Base-by-base conservation (phyloP, 2,329 filamentous ascomycete genomes). In the Exutisphaerella laricina region DNA sequence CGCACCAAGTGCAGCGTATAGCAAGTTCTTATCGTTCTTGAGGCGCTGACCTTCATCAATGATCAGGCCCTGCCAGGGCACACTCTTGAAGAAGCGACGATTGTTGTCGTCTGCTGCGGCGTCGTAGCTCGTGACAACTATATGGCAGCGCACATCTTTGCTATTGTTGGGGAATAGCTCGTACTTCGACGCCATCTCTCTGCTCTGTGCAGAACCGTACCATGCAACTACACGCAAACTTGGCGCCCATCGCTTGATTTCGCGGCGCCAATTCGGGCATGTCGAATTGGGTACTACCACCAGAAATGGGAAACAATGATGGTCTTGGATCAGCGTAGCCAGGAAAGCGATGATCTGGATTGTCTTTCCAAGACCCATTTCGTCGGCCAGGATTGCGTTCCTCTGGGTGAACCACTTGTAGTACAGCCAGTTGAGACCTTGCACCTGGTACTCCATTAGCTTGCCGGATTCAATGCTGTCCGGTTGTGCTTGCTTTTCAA, bases 341-440 rank as follows among this genome's bases (percentile, higher is more conserved):
- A 97, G 75, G 49, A 95, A 78, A 2, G 82, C 79, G 47, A 97
- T 85, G 39, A 96, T 81, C 62, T 98, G 92, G 22, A 98, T 87
- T 0, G 92, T 98, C 70, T 98, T 98, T 22, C 92, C 92, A 2
- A 98, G 77, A 29, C 92, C 92, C 92, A 98, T 98, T 61, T 98
- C 92, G 60, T 98, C 92, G 0, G 92, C 92, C 5, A 97, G 76
- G 45, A 97, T 90, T 20, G 88, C 85, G 58, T 92, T 97, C 59
- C 85, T 82, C 54, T 82, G 75, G 38, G 78, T 73, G 57, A 88
- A 85, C 72, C 87, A 97, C 60, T 92, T 92, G 62, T 85, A 89
- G 46, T 95, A 82, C 2, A 98, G 77, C 89, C 92, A 98, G 58
- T 97, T 96, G 39, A 96, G 71, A 14, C 92, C 92, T 46, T 96